phyloP scores from a whole-genome alignment of 2,329 filamentous ascomycete genomes.

The Pseudocercospora fuligena region DNA sequence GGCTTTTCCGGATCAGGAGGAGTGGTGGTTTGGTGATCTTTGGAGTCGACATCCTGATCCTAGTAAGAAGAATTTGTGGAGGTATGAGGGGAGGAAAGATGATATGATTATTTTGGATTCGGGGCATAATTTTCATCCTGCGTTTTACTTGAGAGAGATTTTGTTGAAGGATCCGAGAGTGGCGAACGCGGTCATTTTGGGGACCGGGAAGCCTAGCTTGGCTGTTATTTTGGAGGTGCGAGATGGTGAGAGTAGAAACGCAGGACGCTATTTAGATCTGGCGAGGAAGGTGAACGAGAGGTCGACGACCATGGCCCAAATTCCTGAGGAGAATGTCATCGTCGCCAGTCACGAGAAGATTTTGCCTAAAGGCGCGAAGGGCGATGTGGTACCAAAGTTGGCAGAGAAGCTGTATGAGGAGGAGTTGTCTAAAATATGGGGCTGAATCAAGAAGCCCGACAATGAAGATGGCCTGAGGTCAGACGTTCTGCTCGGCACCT shows the following conservation, averaged over 20 bases:
- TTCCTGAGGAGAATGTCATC: background rate
- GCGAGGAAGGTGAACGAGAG: background rate
- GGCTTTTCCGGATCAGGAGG: background rate
- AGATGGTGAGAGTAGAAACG: too few species aligned
- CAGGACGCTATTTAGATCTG: background rate
- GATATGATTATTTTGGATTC: background rate
- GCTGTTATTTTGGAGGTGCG: background rate
- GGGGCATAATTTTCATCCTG: slow-evolving; percentile 3
- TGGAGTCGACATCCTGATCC: background rate
- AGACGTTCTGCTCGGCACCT: background rate
- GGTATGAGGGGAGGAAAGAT: background rate
- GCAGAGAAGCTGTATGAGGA: background rate
- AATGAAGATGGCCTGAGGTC: background rate
- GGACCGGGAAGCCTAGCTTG: background rate
- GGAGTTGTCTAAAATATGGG: background rate
- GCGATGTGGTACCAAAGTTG: background rate
- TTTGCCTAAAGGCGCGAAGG: background rate
- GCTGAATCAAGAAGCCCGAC: background rate
- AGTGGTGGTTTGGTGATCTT: slow-evolving; percentile 3
- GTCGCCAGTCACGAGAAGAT: background rate
- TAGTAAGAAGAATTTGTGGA: slow-evolving; percentile 4
- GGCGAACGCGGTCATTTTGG: background rate
- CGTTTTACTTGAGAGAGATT: background rate
- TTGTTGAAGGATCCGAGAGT: background rate
- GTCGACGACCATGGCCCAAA: background rate